These are phyloP conservation scores for Raphidocelis subcapitata DNA, from an alignment of 139 green algal genomes.

Conservation along the genomic window DNA sequence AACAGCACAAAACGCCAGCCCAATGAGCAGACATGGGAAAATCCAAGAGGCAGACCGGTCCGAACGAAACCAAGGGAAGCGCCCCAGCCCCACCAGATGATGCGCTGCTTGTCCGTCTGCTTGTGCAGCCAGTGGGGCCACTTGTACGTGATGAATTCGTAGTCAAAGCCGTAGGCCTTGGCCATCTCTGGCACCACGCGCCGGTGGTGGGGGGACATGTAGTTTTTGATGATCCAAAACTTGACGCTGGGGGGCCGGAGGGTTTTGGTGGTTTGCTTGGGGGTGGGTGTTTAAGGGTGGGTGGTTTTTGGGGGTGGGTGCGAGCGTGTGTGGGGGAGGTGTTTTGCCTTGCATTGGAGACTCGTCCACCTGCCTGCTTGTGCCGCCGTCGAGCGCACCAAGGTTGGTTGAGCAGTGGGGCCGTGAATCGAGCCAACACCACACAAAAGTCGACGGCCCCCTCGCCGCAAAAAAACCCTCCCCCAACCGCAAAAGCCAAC, in stretches of 20 bases:
- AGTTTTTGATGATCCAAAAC: conserved; percentile 99
- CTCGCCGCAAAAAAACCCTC: too few relatives aligned
- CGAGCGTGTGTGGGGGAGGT: neutral
- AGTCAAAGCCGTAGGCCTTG: conserved; percentile 86
- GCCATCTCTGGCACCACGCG: conserved; percentile 91
- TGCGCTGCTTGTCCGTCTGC: conserved; percentile 87
- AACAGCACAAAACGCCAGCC: too few relatives aligned
- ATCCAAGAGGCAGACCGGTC: neutral
- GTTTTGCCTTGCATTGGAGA: too few relatives aligned
- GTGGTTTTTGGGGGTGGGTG: neutral
- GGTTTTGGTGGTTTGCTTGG: neutral
- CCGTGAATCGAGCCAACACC: too few relatives aligned
- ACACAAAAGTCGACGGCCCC: too few relatives aligned
- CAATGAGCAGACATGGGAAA: too few relatives aligned
- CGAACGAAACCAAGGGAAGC: conserved; percentile 19
- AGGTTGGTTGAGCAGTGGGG: too few relatives aligned
- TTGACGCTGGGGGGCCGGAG: conserved; percentile 78
- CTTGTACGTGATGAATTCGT: conserved; percentile 98
- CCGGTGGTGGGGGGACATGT: conserved; percentile 87
- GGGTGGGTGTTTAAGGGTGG: neutral
- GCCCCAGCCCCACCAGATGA: too few relatives aligned
- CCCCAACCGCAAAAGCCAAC: too few relatives aligned
- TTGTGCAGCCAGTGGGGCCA: conserved; percentile 97
- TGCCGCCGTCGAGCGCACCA: too few relatives aligned
- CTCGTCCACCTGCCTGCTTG: too few relatives aligned